These are phyloP conservation scores for Candida ficus DNA, from an alignment of 805 yeast genomes.

Conservation along the genomic window DNA sequence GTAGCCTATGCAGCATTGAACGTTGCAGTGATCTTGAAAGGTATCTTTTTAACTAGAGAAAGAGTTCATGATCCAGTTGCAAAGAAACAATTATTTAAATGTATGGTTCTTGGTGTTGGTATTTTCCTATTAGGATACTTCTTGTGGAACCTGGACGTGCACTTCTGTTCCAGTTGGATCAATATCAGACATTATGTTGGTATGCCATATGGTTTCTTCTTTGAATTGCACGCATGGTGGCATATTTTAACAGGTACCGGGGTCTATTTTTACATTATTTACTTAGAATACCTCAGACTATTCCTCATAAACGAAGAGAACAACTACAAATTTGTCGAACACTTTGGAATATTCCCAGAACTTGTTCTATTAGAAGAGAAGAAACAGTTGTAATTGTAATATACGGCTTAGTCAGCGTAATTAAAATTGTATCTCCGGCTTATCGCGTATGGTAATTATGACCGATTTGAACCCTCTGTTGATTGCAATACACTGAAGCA, in stretches of 20 bases:
- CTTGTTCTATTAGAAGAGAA: constrained; percentile 1
- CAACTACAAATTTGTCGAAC: constrained; percentile 54
- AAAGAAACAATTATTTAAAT: constrained; percentile 42
- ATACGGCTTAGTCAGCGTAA: no score
- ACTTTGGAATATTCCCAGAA: constrained; percentile 55
- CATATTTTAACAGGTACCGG: constrained; percentile 84
- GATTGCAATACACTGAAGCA: no score
- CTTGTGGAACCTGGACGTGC: constrained; percentile 87
- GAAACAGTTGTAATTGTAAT: not conserved
- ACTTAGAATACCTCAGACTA: constrained; percentile 68
- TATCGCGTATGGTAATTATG: not conserved
- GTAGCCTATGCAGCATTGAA: constrained; percentile 77
- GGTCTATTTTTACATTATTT: constrained; percentile 78
- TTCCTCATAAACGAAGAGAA: constrained; percentile 55
- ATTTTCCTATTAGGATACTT: constrained; percentile 71
- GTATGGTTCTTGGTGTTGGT: constrained; percentile 55
- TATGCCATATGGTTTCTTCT: constrained; percentile 76
- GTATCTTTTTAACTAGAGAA: constrained; percentile 44
- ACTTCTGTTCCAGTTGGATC: constrained; percentile 61
- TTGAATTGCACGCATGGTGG: constrained; percentile 99
- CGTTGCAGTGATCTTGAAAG: constrained; percentile 60
- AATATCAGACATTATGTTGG: constrained; percentile 60
- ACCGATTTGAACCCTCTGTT: not conserved
- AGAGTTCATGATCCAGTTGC: constrained; percentile 49
- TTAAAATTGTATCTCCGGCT: no score